Conservation (phyloP, 805 yeast genomes). For the Debaryomyces prosopidis region DNA sequence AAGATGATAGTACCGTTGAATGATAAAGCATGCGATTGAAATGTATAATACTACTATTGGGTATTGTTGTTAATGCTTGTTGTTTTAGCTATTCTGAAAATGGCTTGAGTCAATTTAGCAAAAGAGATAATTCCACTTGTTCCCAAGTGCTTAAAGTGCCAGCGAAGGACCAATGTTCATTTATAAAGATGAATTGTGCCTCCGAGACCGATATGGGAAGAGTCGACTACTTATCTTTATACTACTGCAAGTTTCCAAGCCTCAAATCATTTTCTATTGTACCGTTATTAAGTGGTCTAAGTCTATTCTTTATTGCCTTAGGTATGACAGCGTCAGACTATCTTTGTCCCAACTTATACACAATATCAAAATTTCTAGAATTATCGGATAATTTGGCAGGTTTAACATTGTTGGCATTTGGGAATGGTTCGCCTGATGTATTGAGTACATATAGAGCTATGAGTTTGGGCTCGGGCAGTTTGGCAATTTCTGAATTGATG, state of each 20-base stretch:
- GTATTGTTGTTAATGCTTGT: neutral
- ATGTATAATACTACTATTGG: neutral
- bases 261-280: constrained; percentile 13
- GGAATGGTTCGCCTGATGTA: constrained; percentile 91
- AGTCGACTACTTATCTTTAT: constrained; percentile 36
- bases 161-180: constrained; percentile 36
- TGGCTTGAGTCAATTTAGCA: neutral
- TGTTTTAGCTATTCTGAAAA: neutral
- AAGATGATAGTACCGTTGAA: neutral
- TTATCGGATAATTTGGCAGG: constrained; percentile 82
- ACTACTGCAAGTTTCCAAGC: constrained; percentile 26
- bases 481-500: constrained; percentile 87
- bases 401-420: constrained; percentile 82
- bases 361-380: constrained; percentile 59
- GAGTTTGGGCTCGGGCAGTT: constrained; percentile 63
- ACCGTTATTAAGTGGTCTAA: constrained; percentile 21
- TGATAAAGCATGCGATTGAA: neutral
- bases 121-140: constrained; percentile 6
- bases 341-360: constrained; percentile 74
- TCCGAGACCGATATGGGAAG: constrained; percentile 30
- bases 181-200: constrained; percentile 33
- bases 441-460: constrained; percentile 83
- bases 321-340: constrained; percentile 83
- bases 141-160: constrained; percentile 7
- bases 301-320: constrained; percentile 56